A percentile compares a stretch with the other conserved stretches of the same genome.
phyloP scores from a whole-genome alignment of 208 protist genomes.

The Novymonas esmeraldas region DNA sequence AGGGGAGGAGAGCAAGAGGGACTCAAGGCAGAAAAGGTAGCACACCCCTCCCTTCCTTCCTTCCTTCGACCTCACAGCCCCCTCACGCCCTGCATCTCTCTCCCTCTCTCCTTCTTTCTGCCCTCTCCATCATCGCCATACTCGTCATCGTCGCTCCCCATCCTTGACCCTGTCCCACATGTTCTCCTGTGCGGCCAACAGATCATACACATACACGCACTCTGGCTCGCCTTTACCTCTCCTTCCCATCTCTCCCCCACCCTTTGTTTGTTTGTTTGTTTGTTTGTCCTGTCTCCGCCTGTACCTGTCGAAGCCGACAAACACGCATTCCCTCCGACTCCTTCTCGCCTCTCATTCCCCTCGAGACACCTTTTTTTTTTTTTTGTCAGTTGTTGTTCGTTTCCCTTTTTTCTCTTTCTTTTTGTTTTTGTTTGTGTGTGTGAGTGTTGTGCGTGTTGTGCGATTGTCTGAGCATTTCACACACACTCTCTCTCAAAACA shows the following conservation, averaged over 20 bases:
- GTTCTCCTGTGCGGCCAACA: no score
- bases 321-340: background rate
- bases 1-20: no score
- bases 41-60: background rate
- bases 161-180: no score
- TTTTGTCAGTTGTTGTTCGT: constrained; percentile 8
- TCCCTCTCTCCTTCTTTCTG: background rate
- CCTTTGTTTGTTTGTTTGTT: constrained; percentile 17
- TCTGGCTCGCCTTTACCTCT: no score
- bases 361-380: constrained; percentile 7
- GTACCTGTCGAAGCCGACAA: no score
- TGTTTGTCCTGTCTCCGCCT: no score
- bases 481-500: background rate
- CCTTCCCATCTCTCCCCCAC: background rate
- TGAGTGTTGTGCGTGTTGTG: background rate
- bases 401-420: background rate
- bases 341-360: background rate
- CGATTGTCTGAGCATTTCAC: background rate
- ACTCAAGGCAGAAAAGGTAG: no score
- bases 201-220: no score
- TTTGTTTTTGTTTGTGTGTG: background rate
- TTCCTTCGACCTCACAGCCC: background rate
- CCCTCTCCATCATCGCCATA: background rate
- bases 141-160: background rate
- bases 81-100: background rate